These are phyloP conservation scores for Pelargonium fulgidum DNA, from an alignment of 441 rosid genomes.

Conservation along the genomic window DNA sequence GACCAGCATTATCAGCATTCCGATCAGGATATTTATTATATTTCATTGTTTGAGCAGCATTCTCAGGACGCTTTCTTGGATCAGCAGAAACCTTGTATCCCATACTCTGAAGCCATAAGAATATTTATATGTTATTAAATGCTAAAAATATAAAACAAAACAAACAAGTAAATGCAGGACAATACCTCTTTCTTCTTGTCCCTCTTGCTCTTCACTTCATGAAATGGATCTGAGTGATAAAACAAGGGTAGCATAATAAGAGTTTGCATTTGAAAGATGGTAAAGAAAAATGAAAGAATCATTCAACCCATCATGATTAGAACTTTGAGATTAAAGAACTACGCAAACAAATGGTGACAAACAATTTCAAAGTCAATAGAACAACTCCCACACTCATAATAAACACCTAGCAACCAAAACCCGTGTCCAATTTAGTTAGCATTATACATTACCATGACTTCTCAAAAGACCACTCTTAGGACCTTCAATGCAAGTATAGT, in stretches of 20 bases:
- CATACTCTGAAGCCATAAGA: slow-evolving; percentile 41
- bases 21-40: slow-evolving; percentile 11
- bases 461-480: background rate
- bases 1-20: slow-evolving; percentile 26
- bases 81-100: slow-evolving; percentile 35
- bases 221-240: slow-evolving; percentile 64
- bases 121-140: slow-evolving; percentile 12
- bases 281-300: background rate
- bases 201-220: slow-evolving; percentile 66
- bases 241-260: slow-evolving; percentile 19
- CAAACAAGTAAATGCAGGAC: background rate
- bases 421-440: background rate
- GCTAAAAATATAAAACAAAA: background rate
- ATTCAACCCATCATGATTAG: background rate
- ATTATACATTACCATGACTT: too few relatives aligned
- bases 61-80: slow-evolving; percentile 42
- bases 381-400: slow-evolving; percentile 12
- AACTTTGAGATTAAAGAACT: background rate
- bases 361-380: background rate
- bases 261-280: slow-evolving; percentile 5
- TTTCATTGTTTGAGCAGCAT: slow-evolving; percentile 28
- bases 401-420: background rate
- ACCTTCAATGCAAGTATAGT: background rate
- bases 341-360: background rate
- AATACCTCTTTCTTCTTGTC: slow-evolving; percentile 89